A percentile compares a stretch with the other conserved stretches of the same genome.
phyloP scores from a whole-genome alignment of 371 early-diverging fungal genomes.

The Rhizopus delemar region DNA sequence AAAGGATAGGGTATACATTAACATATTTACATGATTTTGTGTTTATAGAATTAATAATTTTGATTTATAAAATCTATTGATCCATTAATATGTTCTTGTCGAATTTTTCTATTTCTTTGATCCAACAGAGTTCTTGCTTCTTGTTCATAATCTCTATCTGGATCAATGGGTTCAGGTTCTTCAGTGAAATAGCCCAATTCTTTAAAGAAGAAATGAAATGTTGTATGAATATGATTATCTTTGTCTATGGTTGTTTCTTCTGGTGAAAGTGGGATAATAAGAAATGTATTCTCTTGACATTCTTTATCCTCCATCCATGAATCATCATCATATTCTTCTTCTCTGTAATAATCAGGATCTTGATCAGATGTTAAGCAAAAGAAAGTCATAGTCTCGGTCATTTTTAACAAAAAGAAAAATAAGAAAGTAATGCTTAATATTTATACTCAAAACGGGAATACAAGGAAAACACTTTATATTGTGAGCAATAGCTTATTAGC shows the following conservation, averaged over 20 bases:
- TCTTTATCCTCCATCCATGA: conserved; percentile 43
- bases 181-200: conserved; percentile 40
- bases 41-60: too few species aligned
- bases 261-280: conserved; percentile 39
- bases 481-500: conserved; percentile 21
- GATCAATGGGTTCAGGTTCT: conserved; percentile 47
- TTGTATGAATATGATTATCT: conserved; percentile 39
- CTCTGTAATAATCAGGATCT: conserved; percentile 8
- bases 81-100: conserved; percentile 18
- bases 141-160: conserved; percentile 36
- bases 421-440: conserved; percentile 17
- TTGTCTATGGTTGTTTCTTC: conserved; percentile 43
- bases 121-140: conserved; percentile 16
- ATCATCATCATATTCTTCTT: conserved; percentile 14
- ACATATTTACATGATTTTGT: too few species aligned
- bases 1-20: too few species aligned
- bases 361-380: conserved; percentile 28
- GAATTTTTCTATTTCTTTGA: conserved; percentile 22
- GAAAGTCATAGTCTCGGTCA: conserved; percentile 14
- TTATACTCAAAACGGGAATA: conserved; percentile 22
- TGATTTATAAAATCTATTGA: too few species aligned
- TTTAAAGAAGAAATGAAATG: conserved; percentile 34
- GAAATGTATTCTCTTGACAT: conserved; percentile 44
- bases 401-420: conserved; percentile 1
- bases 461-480: conserved; percentile 22